Percentiles rank a stretch among this genome's conserved stretches.
Evolutionary conservation across 2,329 filamentous ascomycete genomes (phyloP).

Genomic region (Dryadomyces quercivorus): DNA sequence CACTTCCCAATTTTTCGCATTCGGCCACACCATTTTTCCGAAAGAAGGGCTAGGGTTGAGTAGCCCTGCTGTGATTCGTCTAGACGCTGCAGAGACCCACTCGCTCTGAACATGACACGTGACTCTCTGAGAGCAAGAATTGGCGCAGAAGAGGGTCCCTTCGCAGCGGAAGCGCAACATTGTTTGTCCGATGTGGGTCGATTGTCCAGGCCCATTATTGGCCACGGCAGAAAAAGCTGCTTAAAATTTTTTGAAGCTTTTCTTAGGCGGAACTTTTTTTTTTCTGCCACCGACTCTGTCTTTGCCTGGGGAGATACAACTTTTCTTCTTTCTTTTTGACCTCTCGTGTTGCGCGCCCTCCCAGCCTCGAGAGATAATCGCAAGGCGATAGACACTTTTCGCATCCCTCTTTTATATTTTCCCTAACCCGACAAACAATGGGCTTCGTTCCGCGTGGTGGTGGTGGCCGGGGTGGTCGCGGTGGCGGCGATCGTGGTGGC

Average conservation of each 20-base stretch:
- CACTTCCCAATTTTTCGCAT: constrained; percentile 3
- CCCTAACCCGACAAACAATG: constrained; percentile 17
- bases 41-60: constrained; percentile 11
- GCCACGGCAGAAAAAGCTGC: constrained; percentile 6
- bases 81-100: neutral
- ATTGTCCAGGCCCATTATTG: constrained; percentile 1
- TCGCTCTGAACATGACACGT: neutral
- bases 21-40: constrained; percentile 3
- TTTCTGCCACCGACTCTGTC: neutral
- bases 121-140: neutral
- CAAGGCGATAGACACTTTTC: neutral
- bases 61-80: constrained; percentile 8
- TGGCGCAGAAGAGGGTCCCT: neutral
- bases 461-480: constrained; percentile 20
- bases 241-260: constrained; percentile 4
- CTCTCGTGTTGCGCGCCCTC: neutral
- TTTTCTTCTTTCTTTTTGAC: neutral
- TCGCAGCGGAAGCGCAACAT: constrained; percentile 2
- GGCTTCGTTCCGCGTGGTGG: constrained; percentile 31
- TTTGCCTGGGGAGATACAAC: neutral
- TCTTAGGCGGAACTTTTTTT: neutral
- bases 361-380: too few species aligned
- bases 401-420: neutral
- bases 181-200: constrained; percentile 5
- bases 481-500: constrained; percentile 17